phyloP scores from a whole-genome alignment of 176 grass and related monocot genomes.

The Microstegium vimineum region DNA sequence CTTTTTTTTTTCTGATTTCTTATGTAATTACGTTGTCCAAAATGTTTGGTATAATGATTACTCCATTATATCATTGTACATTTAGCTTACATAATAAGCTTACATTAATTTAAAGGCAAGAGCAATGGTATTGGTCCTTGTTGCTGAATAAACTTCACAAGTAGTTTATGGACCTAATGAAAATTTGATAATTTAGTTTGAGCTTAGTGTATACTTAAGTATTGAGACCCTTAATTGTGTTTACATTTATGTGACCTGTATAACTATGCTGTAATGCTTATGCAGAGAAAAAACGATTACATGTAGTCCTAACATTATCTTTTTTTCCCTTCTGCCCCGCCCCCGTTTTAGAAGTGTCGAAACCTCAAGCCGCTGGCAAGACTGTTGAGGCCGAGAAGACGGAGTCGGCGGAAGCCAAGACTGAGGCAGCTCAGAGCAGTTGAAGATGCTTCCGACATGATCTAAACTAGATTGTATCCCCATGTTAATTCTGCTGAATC shows the following conservation, averaged over 20 bases:
- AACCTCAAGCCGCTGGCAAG: conserved; percentile 39
- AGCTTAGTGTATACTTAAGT: not conserved
- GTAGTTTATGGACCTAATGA: not conserved
- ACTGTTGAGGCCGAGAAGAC: conserved; percentile 12
- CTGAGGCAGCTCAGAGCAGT: conserved; percentile 30
- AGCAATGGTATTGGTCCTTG: not conserved
- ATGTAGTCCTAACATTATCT: not conserved
- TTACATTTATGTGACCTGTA: not conserved
- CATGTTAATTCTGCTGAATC: conserved; percentile 8
- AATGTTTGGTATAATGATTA: not conserved
- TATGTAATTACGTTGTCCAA: not conserved
- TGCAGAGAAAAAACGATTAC: too few species aligned
- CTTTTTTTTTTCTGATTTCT: not conserved
- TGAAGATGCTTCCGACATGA: conserved; percentile 26
- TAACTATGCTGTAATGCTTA: not conserved
- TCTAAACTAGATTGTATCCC: conserved; percentile 10
- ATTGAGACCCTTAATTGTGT: not conserved
- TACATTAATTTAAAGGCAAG: not conserved
- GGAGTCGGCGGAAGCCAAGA: conserved; percentile 20
- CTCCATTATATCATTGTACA: not conserved
- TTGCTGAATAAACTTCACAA: not conserved
- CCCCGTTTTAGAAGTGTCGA: conserved; percentile 20
- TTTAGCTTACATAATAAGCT: too few species aligned
- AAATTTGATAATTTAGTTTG: not conserved
- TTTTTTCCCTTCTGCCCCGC: not conserved